Percentiles rank a stretch among this genome's conserved stretches.
These are phyloP conservation scores for Diaporthe humulicola DNA, from an alignment of 2,329 filamentous ascomycete species.

Conservation along the genomic window DNA sequence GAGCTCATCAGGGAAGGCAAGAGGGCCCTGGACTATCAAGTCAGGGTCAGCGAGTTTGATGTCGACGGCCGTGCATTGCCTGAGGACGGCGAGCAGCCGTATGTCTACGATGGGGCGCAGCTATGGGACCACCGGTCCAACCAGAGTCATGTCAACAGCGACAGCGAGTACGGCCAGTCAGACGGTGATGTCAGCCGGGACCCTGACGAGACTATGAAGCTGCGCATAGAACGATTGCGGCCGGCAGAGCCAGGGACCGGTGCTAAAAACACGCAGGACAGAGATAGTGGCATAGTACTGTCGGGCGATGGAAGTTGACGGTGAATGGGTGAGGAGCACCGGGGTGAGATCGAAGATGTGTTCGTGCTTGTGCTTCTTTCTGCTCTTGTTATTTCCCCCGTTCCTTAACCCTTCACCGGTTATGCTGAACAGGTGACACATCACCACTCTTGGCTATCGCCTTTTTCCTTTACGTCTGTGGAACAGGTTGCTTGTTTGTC, in stretches of 20 bases:
- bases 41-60: slow-evolving; percentile 83
- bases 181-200: slow-evolving; percentile 22
- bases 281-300: slow-evolving; percentile 40
- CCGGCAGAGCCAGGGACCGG: slow-evolving; percentile 21
- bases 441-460: slow-evolving; percentile 30
- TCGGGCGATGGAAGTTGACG: slow-evolving; percentile 35
- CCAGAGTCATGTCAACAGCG: neutral
- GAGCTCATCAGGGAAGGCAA: slow-evolving; percentile 89
- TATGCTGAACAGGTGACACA: slow-evolving; percentile 12
- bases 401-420: neutral
- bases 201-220: slow-evolving; percentile 37
- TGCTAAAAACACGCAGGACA: slow-evolving; percentile 37
- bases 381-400: neutral
- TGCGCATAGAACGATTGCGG: slow-evolving; percentile 38
- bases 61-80: slow-evolving; percentile 82
- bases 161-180: slow-evolving; percentile 15
- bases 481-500: neutral
- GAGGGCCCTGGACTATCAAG: slow-evolving; percentile 87
- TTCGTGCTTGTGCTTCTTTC: neutral
- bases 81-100: slow-evolving; percentile 71
- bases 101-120: slow-evolving; percentile 38
- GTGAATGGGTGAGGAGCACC: neutral
- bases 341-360: neutral
- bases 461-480: slow-evolving; percentile 20
- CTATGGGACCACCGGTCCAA: slow-evolving; percentile 33